Evolutionary conservation across 345 rosid genomes (phyloP), one percentile per base, ranked within the genome.

Genomic region (Arabidopsis suecica): DNA sequence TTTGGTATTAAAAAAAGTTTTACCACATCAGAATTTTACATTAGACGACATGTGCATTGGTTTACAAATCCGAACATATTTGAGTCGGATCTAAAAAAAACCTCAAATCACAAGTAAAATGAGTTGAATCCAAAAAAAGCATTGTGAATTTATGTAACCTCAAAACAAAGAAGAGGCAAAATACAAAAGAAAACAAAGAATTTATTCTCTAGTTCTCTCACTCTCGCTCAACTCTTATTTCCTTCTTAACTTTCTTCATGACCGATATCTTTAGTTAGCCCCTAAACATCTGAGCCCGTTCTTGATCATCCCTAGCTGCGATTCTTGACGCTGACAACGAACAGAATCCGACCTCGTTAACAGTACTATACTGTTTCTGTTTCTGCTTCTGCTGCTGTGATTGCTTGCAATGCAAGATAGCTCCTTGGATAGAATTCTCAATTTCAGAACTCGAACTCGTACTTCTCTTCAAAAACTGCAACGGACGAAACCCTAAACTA

Each of bases 331-430:
- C 74, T 45, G 93, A 78, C 49, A 88, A 68, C 9, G 91, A 77
- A 72, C 84, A 86, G 28, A 88, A 86, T 44, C 86, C 88, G 18
- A 78, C 81, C 20, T 77, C 91, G 41, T 80, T 69, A 16, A 73
- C 75, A 16, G 18, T 16, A 63, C 65, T 69, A 68, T 75, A 86
- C 72, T 85, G 83, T 34, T 88, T 61, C 72, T 85, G 83, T 34
- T 88, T 61, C 32, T 78, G 81, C 59, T 82, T 74, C 69, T 68
- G 74, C 79, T 87, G 82, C 60, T 84, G 86, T 69, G 98, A 89
- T 75, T 79, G 86, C 76, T 90, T 94, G 84, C 98, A 94, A 65
- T 91, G 93, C 66, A 94, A 86, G 61, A 94, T 94, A 57, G 98
- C 98, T 81, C 95, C 97, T 37, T 91, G 95, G 25, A 94, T 85